Evolutionary conservation across 2,329 filamentous ascomycete species (phyloP).

Genomic region (Fusarium devonianum): DNA sequence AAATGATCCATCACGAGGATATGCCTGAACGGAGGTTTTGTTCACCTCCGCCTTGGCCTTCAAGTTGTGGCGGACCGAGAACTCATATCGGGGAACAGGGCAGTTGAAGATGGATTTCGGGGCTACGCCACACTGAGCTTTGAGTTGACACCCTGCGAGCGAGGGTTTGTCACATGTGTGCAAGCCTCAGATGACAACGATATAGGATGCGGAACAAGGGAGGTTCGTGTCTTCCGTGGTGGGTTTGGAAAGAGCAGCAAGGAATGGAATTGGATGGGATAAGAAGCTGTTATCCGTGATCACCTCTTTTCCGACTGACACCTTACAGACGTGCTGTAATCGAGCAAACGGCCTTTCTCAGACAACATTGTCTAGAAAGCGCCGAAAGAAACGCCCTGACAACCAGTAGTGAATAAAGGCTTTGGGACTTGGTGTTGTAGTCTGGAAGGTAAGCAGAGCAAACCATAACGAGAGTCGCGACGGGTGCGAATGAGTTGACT

Average conservation of each 20-base stretch:
- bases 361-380: too few species aligned
- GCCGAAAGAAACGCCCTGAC: too few species aligned
- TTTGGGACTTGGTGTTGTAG: too few species aligned
- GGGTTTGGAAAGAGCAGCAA: not conserved
- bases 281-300: not conserved
- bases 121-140: conserved; percentile 27
- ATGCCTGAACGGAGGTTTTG: conserved; percentile 8
- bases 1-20: conserved; percentile 21
- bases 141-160: conserved; percentile 25
- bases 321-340: too few species aligned
- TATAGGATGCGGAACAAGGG: not conserved
- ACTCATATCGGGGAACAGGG: conserved; percentile 27
- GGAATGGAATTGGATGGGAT: conserved; percentile 9
- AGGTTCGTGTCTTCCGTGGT: not conserved
- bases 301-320: too few species aligned
- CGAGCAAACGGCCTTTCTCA: too few species aligned
- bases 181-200: too few species aligned
- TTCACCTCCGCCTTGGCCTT: conserved; percentile 15
- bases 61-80: conserved; percentile 26
- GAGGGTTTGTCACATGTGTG: conserved; percentile 21
- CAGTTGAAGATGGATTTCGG: conserved; percentile 29
- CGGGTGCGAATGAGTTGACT: not conserved
- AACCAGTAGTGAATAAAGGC: too few species aligned
- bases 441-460: too few species aligned
- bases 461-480: conserved; percentile 9